A percentile compares a stretch with the other conserved stretches of the same genome.
These are phyloP conservation scores for Acrodontium crateriforme DNA, from an alignment of 2,329 filamentous ascomycete species.

Conservation along the genomic window DNA sequence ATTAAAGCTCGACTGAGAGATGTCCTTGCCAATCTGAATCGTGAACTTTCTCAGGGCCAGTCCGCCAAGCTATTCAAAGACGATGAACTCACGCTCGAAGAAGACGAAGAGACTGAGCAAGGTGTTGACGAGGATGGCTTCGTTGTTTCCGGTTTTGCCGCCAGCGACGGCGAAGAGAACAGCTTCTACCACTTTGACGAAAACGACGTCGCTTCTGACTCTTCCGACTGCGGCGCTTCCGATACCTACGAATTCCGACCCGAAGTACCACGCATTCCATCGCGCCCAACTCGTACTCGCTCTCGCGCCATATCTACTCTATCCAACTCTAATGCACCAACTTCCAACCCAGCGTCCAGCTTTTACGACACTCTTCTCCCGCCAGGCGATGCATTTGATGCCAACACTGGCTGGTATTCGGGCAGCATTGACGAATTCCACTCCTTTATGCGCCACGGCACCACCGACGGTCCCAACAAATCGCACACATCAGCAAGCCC, in stretches of 20 bases:
- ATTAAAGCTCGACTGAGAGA: slow-evolving; percentile 18
- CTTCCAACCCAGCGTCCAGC: too few species aligned
- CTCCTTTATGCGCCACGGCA: slow-evolving; percentile 2
- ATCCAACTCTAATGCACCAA: too few species aligned
- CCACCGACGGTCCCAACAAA: too few species aligned
- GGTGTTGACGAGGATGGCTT: slow-evolving; percentile 9
- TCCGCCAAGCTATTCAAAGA: slow-evolving; percentile 14
- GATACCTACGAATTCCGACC: slow-evolving; percentile 14
- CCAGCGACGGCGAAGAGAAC: slow-evolving; percentile 15
- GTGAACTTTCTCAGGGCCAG: slow-evolving; percentile 19
- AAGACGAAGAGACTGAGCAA: slow-evolving; percentile 8
- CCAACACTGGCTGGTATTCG: slow-evolving; percentile 17
- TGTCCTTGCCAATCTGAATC: slow-evolving; percentile 18
- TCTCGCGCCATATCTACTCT: too few species aligned
- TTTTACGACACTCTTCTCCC: slow-evolving; percentile 1
- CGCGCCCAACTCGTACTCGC: too few species aligned
- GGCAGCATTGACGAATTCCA: slow-evolving; percentile 19
- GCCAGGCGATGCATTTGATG: slow-evolving; percentile 10
- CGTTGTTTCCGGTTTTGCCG: slow-evolving; percentile 10
- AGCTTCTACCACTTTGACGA: slow-evolving; percentile 16
- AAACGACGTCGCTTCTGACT: slow-evolving; percentile 10
- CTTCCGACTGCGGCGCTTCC: slow-evolving; percentile 7
- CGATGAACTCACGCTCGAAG: slow-evolving; percentile 12
- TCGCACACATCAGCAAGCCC: too few species aligned
- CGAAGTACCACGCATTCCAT: slow-evolving; percentile 3